Percentiles rank a stretch among this genome's conserved stretches.
These are phyloP conservation scores for Globisporangium cystogenes DNA, from an alignment of 352 stramenopile species.

Conservation along the genomic window DNA sequence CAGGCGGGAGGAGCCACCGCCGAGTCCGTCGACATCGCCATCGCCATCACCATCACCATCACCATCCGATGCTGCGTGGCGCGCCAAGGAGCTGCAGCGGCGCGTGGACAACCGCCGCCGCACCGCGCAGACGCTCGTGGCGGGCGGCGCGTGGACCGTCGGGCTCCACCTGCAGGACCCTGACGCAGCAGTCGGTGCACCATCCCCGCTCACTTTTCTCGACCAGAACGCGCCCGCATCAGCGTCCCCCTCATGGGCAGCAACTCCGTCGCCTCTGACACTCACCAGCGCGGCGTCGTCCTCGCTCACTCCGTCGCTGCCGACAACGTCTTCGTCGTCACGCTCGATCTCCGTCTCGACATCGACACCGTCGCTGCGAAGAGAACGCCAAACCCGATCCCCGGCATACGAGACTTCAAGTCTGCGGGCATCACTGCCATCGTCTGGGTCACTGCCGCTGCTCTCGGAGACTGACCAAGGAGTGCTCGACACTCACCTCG, in stretches of 20 bases:
- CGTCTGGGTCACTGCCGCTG: constrained; percentile 22
- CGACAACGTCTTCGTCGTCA: background rate
- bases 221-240: background rate
- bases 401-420: background rate
- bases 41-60: too few relatives aligned
- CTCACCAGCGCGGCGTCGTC: background rate
- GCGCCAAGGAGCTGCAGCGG: constrained; percentile 41
- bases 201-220: background rate
- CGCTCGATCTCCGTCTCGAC: background rate
- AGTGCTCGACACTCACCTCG: constrained; percentile 39
- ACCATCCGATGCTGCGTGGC: constrained; percentile 18
- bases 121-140: constrained; percentile 11
- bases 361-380: background rate
- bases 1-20: background rate
- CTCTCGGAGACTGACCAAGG: constrained; percentile 35
- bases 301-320: background rate
- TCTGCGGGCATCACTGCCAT: background rate
- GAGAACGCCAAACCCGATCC: background rate
- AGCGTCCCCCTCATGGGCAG: background rate
- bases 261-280: background rate
- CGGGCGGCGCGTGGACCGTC: background rate
- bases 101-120: constrained; percentile 38
- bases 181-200: background rate
- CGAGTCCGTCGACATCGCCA: background rate
- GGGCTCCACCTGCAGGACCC: background rate